phyloP scores from a whole-genome alignment of 805 yeast species.

The Saccharomycopsis capsularis region DNA sequence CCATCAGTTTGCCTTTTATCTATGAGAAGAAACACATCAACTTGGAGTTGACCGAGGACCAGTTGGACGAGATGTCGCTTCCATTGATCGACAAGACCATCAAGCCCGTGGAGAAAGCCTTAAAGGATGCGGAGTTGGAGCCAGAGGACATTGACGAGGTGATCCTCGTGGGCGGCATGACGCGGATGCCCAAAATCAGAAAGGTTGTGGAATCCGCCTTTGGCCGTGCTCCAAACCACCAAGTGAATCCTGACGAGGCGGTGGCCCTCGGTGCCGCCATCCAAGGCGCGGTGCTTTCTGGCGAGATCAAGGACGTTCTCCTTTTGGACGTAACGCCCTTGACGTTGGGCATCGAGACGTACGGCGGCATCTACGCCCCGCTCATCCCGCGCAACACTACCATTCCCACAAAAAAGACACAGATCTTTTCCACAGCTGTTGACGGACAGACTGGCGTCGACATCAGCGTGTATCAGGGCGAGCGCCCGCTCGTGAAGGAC shows the following conservation, averaged over 20 bases:
- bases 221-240: slow-evolving; percentile 58
- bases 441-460: slow-evolving; percentile 83
- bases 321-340: slow-evolving; percentile 77
- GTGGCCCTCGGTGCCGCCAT: slow-evolving; percentile 88
- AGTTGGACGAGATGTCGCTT: slow-evolving; percentile 60
- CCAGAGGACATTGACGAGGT: slow-evolving; percentile 66
- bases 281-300: slow-evolving; percentile 81
- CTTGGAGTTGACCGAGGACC: slow-evolving; percentile 52
- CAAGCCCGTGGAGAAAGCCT: slow-evolving; percentile 66
- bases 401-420: slow-evolving; percentile 69
- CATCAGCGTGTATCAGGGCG: slow-evolving; percentile 75
- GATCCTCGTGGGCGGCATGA: slow-evolving; percentile 82
- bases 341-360: slow-evolving; percentile 77
- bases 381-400: slow-evolving; percentile 72
- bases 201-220: slow-evolving; percentile 53
- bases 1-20: slow-evolving; percentile 64
- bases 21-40: slow-evolving; percentile 55
- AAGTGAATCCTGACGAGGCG: slow-evolving; percentile 89
- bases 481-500: slow-evolving; percentile 68
- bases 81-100: slow-evolving; percentile 61
- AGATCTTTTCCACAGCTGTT: slow-evolving; percentile 71
- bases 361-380: slow-evolving; percentile 78
- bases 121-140: slow-evolving; percentile 65
- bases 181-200: slow-evolving; percentile 79
- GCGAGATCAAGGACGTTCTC: slow-evolving; percentile 73